phyloP scores from a whole-genome alignment of 1,284 basidiomycete genomes.

The Stereum hirsutum region DNA sequence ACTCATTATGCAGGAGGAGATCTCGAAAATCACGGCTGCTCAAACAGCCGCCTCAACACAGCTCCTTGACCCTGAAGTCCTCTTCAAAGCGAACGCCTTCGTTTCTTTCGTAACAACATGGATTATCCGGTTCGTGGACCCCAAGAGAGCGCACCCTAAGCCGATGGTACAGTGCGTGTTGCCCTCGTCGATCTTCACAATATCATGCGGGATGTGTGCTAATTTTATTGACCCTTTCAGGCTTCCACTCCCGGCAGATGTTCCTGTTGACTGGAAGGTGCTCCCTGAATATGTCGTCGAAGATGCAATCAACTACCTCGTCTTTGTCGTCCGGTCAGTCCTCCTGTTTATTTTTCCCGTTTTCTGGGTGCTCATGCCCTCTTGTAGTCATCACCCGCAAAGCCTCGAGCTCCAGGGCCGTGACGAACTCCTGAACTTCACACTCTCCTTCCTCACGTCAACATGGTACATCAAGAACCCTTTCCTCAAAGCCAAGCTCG shows the following conservation, averaged over 20 bases:
- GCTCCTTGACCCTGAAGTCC: slow-evolving; percentile 80
- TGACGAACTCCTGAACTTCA: slow-evolving; percentile 84
- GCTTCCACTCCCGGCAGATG: slow-evolving; percentile 79
- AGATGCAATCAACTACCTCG: slow-evolving; percentile 87
- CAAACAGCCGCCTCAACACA: slow-evolving; percentile 82
- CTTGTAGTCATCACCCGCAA: slow-evolving; percentile 61
- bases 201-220: background rate
- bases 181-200: background rate
- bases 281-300: slow-evolving; percentile 95
- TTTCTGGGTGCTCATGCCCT: too few species aligned
- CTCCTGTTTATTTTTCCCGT: too few species aligned
- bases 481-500: slow-evolving; percentile 96
- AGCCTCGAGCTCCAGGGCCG: slow-evolving; percentile 79
- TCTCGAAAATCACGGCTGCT: slow-evolving; percentile 58
- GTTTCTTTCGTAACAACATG: slow-evolving; percentile 89
- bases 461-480: slow-evolving; percentile 99
- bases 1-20: slow-evolving; percentile 40
- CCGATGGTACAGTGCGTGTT: slow-evolving; percentile 52
- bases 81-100: slow-evolving; percentile 77
- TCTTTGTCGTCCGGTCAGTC: slow-evolving; percentile 70
- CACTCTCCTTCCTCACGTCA: slow-evolving; percentile 87
- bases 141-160: slow-evolving; percentile 71
- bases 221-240: slow-evolving; percentile 27
- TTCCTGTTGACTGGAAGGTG: slow-evolving; percentile 79
- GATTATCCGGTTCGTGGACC: slow-evolving; percentile 92